phyloP scores from a whole-genome alignment of 352 stramenopile genomes.

The Globisporangium apiculatum region DNA sequence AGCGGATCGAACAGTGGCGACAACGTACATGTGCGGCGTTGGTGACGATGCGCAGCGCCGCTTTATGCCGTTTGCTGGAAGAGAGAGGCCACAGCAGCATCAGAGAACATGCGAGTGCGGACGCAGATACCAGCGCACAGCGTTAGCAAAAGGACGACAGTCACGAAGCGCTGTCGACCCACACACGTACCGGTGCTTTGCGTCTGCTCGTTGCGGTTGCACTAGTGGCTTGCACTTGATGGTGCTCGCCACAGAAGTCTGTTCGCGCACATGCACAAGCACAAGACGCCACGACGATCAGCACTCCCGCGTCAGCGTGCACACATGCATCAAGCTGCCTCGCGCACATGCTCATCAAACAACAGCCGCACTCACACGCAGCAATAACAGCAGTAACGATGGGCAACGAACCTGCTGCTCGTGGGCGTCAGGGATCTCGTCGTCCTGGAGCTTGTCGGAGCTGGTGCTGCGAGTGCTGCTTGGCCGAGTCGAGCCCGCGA shows the following conservation, averaged over 20 bases:
- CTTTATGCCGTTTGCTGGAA: conserved; percentile 11
- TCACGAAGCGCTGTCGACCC: neutral
- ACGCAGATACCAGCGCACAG: neutral
- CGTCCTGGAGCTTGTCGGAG: conserved; percentile 1
- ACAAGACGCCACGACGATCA: neutral
- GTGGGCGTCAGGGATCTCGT: neutral
- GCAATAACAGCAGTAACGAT: too few relatives aligned
- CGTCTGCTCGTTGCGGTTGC: neutral
- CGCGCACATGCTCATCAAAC: too few relatives aligned
- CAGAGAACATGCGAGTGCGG: too few relatives aligned
- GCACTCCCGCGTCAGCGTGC: neutral
- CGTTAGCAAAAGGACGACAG: neutral
- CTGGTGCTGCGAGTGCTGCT: neutral
- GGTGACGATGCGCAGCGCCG: conserved; percentile 6
- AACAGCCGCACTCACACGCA: too few relatives aligned
- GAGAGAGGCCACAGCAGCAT: neutral
- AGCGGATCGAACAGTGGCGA: too few relatives aligned
- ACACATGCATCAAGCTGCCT: neutral
- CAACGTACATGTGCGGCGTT: conserved; percentile 3
- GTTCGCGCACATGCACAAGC: neutral
- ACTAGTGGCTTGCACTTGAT: conserved; percentile 5
- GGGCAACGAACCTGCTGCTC: neutral
- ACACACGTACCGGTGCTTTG: neutral
- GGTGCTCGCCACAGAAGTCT: conserved; percentile 1
- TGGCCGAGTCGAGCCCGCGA: neutral